Evolutionary conservation across 2,329 filamentous ascomycete genomes (phyloP).

Genomic region (Phaeosphaeriaceae sp.): DNA sequence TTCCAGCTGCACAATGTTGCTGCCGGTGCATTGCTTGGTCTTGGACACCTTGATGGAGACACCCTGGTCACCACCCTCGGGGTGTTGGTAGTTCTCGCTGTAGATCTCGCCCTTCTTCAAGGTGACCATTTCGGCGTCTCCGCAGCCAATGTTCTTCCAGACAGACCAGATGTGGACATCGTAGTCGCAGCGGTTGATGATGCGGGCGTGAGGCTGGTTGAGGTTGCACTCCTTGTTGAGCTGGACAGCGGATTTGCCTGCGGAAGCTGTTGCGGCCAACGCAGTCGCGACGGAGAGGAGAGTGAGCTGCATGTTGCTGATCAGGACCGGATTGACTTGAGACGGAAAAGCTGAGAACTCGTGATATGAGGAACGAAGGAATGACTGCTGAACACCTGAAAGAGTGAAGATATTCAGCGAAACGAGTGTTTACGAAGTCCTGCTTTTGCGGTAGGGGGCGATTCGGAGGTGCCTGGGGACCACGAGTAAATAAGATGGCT

Average conservation of each 20-base stretch:
- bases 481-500: conserved; percentile 48
- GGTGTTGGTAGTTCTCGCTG: conserved; percentile 39
- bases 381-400: conserved; percentile 49
- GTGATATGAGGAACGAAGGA: conserved; percentile 37
- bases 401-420: conserved; percentile 52
- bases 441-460: conserved; percentile 42
- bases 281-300: conserved; percentile 38
- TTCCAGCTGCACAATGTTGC: conserved; percentile 47
- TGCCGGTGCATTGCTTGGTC: conserved; percentile 33
- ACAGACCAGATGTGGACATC: conserved; percentile 50
- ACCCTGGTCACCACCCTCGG: conserved; percentile 29
- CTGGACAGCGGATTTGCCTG: conserved; percentile 21
- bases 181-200: conserved; percentile 50
- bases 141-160: conserved; percentile 37
- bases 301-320: conserved; percentile 45
- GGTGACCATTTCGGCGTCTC: conserved; percentile 25
- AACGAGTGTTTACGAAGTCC: conserved; percentile 47
- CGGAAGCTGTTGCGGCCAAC: conserved; percentile 39
- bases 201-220: conserved; percentile 28
- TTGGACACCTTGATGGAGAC: conserved; percentile 53
- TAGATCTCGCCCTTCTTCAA: conserved; percentile 41
- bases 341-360: conserved; percentile 27
- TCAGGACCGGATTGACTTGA: conserved; percentile 17
- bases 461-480: conserved; percentile 38
- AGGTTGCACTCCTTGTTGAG: conserved; percentile 25